Evolutionary conservation across 2,329 filamentous ascomycete species (phyloP).

Genomic region (Colletotrichum sp.): DNA sequence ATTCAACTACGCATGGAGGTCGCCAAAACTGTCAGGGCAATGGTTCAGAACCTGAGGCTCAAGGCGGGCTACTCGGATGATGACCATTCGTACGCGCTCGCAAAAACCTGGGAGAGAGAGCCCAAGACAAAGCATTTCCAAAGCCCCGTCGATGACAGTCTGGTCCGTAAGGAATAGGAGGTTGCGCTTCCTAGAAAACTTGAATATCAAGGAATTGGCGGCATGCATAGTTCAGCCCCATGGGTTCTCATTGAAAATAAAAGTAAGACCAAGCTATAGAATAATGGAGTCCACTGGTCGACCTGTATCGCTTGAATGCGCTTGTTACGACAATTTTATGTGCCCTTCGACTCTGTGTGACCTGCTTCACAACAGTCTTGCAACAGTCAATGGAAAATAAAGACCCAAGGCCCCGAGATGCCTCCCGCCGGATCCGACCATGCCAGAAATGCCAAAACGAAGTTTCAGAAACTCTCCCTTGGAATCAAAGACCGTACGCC

Average conservation of each 20-base stretch:
- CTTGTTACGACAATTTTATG: background rate
- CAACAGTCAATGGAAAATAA: background rate
- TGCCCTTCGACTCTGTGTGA: background rate
- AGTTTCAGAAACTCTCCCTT: background rate
- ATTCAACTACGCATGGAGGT: slow-evolving; percentile 76
- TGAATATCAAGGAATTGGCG: background rate
- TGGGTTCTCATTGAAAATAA: background rate
- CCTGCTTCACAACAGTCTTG: background rate
- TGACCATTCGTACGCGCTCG: slow-evolving; percentile 76
- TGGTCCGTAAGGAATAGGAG: slow-evolving; percentile 36
- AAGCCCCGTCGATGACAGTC: slow-evolving; percentile 60
- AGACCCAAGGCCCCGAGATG: background rate
- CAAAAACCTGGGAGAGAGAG: slow-evolving; percentile 78
- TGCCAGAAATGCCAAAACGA: background rate
- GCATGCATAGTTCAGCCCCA: background rate
- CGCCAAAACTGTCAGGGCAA: slow-evolving; percentile 76
- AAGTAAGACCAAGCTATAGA: background rate
- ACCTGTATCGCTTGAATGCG: background rate
- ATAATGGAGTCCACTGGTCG: background rate
- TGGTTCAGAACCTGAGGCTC: slow-evolving; percentile 79
- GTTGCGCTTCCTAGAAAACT: too few relatives aligned
- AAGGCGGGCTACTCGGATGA: slow-evolving; percentile 78
- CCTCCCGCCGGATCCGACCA: background rate
- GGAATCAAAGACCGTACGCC: background rate
- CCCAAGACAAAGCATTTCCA: slow-evolving; percentile 52